phyloP scores from a whole-genome alignment of 2,329 filamentous ascomycete species.

The Hypoxylon sp. region DNA sequence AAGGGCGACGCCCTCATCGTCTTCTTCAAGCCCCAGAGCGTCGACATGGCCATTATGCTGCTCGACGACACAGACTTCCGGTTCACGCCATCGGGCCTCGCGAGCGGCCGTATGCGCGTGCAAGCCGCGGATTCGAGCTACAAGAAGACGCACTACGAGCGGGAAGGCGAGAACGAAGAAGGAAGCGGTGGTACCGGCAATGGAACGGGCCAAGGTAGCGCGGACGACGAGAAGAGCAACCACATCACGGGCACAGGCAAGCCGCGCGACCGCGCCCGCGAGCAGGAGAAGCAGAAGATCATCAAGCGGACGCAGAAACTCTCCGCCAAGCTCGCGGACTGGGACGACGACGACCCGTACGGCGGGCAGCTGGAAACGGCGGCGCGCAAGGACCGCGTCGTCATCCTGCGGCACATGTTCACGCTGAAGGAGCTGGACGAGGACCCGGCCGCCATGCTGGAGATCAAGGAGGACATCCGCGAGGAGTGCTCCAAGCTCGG shows the following conservation, averaged over 20 bases:
- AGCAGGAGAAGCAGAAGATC: slow-evolving; percentile 87
- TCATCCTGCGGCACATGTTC: slow-evolving; percentile 95
- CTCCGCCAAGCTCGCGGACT: slow-evolving; percentile 92
- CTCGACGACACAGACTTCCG: slow-evolving; percentile 88
- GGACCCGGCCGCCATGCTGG: slow-evolving; percentile 84
- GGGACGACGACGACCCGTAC: slow-evolving; percentile 88
- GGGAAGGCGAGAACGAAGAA: slow-evolving; percentile 48
- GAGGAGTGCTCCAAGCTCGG: slow-evolving; percentile 92
- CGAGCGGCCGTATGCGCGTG: slow-evolving; percentile 79
- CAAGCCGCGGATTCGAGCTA: slow-evolving; percentile 90
- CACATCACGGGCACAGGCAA: slow-evolving; percentile 61
- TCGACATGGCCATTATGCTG: slow-evolving; percentile 84
- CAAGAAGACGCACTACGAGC: slow-evolving; percentile 84
- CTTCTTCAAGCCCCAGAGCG: slow-evolving; percentile 96
- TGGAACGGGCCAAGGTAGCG: slow-evolving; percentile 10
- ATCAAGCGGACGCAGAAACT: slow-evolving; percentile 93
- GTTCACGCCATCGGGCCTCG: slow-evolving; percentile 66
- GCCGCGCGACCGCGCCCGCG: slow-evolving; percentile 64
- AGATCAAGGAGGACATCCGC: slow-evolving; percentile 94
- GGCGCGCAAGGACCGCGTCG: slow-evolving; percentile 79
- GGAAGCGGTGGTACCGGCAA: slow-evolving; percentile 26
- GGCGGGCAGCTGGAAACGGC: slow-evolving; percentile 63
- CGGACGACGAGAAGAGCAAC: slow-evolving; percentile 36
- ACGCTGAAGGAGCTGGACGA: slow-evolving; percentile 87
- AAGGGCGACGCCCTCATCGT: slow-evolving; percentile 95